Evolutionary conservation across 495 filamentous ascomycete genomes (phyloP).

Genomic region (Venustampulla echinocandica): DNA sequence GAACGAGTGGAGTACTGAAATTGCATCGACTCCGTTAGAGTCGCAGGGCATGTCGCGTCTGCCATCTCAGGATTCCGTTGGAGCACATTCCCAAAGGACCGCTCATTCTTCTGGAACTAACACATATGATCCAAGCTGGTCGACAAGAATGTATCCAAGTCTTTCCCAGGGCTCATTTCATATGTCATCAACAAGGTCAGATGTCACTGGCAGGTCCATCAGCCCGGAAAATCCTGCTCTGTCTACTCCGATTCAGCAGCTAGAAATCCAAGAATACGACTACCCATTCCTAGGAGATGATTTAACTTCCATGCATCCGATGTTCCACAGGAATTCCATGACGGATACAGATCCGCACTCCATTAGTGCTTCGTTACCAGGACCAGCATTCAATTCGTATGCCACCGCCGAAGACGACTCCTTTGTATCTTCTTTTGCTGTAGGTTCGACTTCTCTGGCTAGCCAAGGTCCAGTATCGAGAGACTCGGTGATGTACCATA

Average conservation of each 20-base stretch:
- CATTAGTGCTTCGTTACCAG: conserved; percentile 5
- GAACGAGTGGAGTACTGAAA: conserved; percentile 10
- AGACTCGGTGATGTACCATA: conserved; percentile 14
- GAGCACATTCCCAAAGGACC: conserved; percentile 18
- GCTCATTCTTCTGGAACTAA: conserved; percentile 8
- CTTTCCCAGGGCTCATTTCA: conserved; percentile 20
- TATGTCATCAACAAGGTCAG: conserved; percentile 20
- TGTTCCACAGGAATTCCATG: conserved; percentile 15
- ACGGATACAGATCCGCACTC: not conserved
- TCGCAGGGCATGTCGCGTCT: conserved; percentile 17
- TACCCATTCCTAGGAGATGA: conserved; percentile 14
- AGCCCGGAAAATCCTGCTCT: conserved; percentile 16
- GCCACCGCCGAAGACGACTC: conserved; percentile 15
- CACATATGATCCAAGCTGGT: conserved; percentile 17
- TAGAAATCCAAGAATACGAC: conserved; percentile 18
- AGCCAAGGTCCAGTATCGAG: conserved; percentile 13
- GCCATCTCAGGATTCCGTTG: conserved; percentile 19
- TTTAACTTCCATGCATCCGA: conserved; percentile 2
- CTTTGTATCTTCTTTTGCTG: conserved; percentile 8
- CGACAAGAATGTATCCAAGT: conserved; percentile 14
- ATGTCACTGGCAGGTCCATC: conserved; percentile 20
- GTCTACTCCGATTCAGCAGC: conserved; percentile 15
- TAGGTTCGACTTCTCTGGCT: conserved; percentile 8
- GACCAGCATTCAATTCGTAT: conserved; percentile 12
- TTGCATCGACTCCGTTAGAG: conserved; percentile 6